Evolutionary conservation across 1,284 basidiomycete species (phyloP), one percentile per base, ranked within the genome.

Genomic region (Pyrrhoderma lamaoense): DNA sequence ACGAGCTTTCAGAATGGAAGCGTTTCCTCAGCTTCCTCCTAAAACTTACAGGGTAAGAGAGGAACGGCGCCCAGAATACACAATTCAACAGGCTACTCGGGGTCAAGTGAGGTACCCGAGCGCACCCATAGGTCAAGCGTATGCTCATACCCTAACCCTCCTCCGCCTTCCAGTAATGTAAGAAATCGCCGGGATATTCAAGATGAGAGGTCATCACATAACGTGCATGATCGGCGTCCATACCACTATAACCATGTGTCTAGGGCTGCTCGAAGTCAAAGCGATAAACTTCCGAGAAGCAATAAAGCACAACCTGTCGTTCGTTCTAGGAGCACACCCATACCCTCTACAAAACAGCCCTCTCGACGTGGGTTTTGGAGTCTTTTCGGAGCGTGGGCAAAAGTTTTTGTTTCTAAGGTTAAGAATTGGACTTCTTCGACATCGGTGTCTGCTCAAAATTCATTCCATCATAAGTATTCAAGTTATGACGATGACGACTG

Each of bases 101-200:
- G 49, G 49, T 7, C 42, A 44, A 40, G 34, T 46, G 21, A 37
- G 51, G 13, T 55, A 55, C 38, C 49, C 42, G 23, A 55, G 53
- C 35, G 44, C 42, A 9, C 53, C 53, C 14, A 39, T 55, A n/a
- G 53, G 53, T 34, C 45, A 47, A 21, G 49, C 53, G 14, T 38
- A 25, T 7, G 53, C 53, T 21, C 53, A 51, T 40, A 55, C 44
- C 8, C 46, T 55, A n/a, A 51, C 44, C 31, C 49, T 31, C 53
- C 53, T 21, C 49, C 53, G 2, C 27, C 8, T 19, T 45, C 45
- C 9, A 42, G 23, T 23, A 42, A 4, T 8, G 31, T 38, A 23
- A 44, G 45, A 18, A 22, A n/a, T 3, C 37, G 38, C 13, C 36
- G 49, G n/a, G 27, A 34, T 14, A 37, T 35, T 5, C 34, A 34